These are phyloP conservation scores for Xylariaceae sp. DNA, from an alignment of 2,329 filamentous ascomycete species.

Conservation along the genomic window DNA sequence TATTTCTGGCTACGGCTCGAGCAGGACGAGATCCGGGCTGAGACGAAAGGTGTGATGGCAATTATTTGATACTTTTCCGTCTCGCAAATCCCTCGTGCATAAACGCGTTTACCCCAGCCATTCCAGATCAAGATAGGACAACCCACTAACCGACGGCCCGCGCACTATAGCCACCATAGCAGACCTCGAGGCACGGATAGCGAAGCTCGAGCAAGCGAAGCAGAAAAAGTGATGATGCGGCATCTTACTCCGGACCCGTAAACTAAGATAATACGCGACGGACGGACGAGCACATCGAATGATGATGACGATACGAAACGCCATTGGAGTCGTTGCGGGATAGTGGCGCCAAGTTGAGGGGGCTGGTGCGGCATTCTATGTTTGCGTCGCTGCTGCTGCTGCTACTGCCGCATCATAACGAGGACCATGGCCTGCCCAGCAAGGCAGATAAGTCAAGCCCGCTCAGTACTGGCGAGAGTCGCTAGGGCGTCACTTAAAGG, in stretches of 20 bases:
- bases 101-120: too few relatives aligned
- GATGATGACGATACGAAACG: background rate
- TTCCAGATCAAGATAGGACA: too few relatives aligned
- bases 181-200: constrained; percentile 30
- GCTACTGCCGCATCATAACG: background rate
- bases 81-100: too few relatives aligned
- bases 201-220: constrained; percentile 28
- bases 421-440: background rate
- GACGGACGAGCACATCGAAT: background rate
- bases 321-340: background rate
- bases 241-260: background rate
- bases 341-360: background rate
- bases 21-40: constrained; percentile 60
- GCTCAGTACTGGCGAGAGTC: background rate
- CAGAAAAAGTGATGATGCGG: constrained; percentile 13
- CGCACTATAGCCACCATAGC: constrained; percentile 26
- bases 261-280: background rate
- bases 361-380: background rate
- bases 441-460: background rate
- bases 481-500: too few relatives aligned
- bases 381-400: background rate
- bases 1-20: constrained; percentile 72
- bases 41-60: constrained; percentile 55
- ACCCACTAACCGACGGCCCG: background rate
- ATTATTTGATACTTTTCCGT: too few relatives aligned